A percentile compares a stretch with the other conserved stretches of the same genome.
These are phyloP conservation scores for Populus hybrid DNA, from an alignment of 441 rosid species.

Conservation along the genomic window DNA sequence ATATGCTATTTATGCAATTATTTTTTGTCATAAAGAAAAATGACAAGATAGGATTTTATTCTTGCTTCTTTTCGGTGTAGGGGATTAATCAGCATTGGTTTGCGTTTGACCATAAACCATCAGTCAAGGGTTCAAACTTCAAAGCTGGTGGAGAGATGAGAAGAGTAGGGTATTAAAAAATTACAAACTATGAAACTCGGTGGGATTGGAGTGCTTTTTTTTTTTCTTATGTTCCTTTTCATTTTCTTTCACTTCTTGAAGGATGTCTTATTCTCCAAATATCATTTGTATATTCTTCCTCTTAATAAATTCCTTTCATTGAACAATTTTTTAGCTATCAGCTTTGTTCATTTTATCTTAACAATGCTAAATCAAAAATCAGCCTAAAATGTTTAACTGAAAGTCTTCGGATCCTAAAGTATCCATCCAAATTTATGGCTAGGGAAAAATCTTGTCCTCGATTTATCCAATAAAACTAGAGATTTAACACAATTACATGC, in stretches of 20 bases:
- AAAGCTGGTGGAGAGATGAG: not conserved
- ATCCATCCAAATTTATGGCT: not conserved
- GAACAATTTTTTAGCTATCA: not conserved
- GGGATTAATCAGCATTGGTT: not conserved
- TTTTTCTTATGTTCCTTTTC: not conserved
- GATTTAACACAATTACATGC: not conserved
- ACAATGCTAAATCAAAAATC: not conserved
- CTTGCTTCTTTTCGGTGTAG: not conserved
- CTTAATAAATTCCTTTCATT: not conserved
- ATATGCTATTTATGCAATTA: not conserved
- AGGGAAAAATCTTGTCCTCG: not conserved
- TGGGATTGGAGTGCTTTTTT: not conserved
- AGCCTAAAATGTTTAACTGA: not conserved
- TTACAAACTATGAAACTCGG: not conserved
- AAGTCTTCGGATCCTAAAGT: not conserved
- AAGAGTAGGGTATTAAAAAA: not conserved
- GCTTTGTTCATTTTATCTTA: not conserved
- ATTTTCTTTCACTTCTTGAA: not conserved
- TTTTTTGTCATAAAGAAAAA: not conserved
- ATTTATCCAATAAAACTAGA: not conserved
- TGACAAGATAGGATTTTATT: not conserved
- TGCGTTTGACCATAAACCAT: not conserved
- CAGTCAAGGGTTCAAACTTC: not conserved
- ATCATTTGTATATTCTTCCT: not conserved
- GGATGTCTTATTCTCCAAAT: not conserved